Evolutionary conservation across 331 rosid genomes (phyloP).

Genomic region (Erythrophleum ivorense): DNA sequence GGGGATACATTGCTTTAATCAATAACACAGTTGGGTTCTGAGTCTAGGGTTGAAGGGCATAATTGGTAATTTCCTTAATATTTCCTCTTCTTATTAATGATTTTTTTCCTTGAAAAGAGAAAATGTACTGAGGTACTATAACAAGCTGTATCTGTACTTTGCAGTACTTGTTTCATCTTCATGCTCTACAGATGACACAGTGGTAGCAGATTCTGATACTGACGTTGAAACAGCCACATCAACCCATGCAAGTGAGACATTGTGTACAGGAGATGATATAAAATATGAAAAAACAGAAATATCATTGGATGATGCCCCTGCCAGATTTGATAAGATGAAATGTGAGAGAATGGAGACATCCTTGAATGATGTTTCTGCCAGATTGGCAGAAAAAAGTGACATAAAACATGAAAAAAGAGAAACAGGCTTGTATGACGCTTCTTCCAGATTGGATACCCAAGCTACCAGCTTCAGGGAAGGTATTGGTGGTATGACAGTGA

Average conservation of each 20-base stretch:
- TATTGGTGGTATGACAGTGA: constrained; percentile 40
- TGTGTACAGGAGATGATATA: constrained; percentile 39
- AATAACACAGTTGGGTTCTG: background rate
- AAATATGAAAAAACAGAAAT: constrained; percentile 42
- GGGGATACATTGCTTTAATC: constrained; percentile 27
- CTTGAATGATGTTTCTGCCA: constrained; percentile 44
- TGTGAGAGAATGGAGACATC: constrained; percentile 40
- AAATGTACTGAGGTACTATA: constrained; percentile 24
- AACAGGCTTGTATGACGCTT: constrained; percentile 41
- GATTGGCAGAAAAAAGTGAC: constrained; percentile 34
- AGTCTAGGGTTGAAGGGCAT: background rate
- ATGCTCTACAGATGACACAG: constrained; percentile 89
- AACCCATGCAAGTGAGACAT: constrained; percentile 46
- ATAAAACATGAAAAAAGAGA: constrained; percentile 38
- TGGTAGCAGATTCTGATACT: constrained; percentile 89
- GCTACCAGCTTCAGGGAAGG: constrained; percentile 43
- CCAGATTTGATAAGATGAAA: constrained; percentile 36
- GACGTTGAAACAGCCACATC: constrained; percentile 75
- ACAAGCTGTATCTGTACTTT: constrained; percentile 39
- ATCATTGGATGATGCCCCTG: constrained; percentile 39
- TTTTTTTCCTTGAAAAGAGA: constrained; percentile 13
- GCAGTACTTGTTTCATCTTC: constrained; percentile 88
- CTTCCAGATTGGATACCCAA: constrained; percentile 37
- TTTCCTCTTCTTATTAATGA: background rate
- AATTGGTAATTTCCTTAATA: background rate